phyloP scores from a whole-genome alignment of 345 rosid genomes.

The Gossypium sturtianum region DNA sequence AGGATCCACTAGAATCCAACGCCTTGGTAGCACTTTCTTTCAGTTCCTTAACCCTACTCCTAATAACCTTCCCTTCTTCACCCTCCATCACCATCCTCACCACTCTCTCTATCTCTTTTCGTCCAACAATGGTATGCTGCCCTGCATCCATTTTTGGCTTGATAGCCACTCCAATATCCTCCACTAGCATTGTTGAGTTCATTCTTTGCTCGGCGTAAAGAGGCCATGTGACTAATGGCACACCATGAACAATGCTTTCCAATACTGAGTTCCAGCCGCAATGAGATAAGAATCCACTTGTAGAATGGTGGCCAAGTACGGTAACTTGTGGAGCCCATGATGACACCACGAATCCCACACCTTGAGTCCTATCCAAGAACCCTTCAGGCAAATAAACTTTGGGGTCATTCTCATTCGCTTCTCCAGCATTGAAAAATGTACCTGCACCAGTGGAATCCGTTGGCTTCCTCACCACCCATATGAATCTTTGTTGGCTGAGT shows the following conservation, averaged over 20 bases:
- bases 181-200: conserved; percentile 29
- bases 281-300: conserved; percentile 39
- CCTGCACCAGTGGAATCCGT: neutral
- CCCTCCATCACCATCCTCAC: conserved; percentile 32
- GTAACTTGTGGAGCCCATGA: conserved; percentile 38
- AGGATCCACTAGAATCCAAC: conserved; percentile 18
- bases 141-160: neutral
- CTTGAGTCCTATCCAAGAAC: conserved; percentile 25
- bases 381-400: conserved; percentile 28
- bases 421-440: conserved; percentile 1
- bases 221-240: conserved; percentile 44
- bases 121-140: conserved; percentile 9
- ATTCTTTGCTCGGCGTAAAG: conserved; percentile 38
- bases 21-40: conserved; percentile 26
- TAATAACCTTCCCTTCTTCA: conserved; percentile 21
- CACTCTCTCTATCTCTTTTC: conserved; percentile 28
- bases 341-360: conserved; percentile 27
- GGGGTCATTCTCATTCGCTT: conserved; percentile 15
- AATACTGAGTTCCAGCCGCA: conserved; percentile 44
- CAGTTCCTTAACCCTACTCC: conserved; percentile 18
- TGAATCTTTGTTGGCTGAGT: conserved; percentile 26
- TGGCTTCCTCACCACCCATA: conserved; percentile 24
- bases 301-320: conserved; percentile 30
- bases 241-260: conserved; percentile 32
- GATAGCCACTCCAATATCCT: conserved; percentile 32